These are phyloP conservation scores for Curvularia sp. DNA, from an alignment of 2,329 filamentous ascomycete species.

Conservation along the genomic window DNA sequence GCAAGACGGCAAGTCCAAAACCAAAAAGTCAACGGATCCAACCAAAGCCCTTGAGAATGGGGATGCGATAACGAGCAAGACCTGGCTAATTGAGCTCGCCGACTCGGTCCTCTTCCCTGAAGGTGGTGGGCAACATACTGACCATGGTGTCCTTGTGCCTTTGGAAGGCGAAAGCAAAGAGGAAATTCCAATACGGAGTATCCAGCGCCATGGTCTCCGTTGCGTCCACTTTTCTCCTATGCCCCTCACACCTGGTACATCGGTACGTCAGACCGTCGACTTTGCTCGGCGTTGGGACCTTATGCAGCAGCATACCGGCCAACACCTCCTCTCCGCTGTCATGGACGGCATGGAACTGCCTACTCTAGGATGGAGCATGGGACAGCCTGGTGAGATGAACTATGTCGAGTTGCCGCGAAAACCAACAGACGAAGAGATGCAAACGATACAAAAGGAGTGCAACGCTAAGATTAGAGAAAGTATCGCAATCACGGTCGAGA, in stretches of 20 bases:
- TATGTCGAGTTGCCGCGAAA: slow-evolving; percentile 44
- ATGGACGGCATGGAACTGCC: slow-evolving; percentile 43
- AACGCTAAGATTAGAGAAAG: slow-evolving; percentile 40
- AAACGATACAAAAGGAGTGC: slow-evolving; percentile 37
- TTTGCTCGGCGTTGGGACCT: slow-evolving; percentile 44
- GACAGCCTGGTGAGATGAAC: slow-evolving; percentile 44
- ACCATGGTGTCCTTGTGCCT: slow-evolving; percentile 40
- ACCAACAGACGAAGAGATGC: slow-evolving; percentile 36
- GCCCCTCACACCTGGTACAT: slow-evolving; percentile 79
- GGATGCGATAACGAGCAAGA: slow-evolving; percentile 21
- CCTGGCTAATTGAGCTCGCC: slow-evolving; percentile 42
- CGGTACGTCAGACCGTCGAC: slow-evolving; percentile 39
- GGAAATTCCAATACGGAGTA: slow-evolving; percentile 38
- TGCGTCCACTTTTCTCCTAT: slow-evolving; percentile 80
- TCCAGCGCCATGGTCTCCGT: slow-evolving; percentile 61
- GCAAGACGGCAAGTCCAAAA: slow-evolving; percentile 33
- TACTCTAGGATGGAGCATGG: slow-evolving; percentile 46
- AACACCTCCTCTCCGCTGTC: slow-evolving; percentile 45
- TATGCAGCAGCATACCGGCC: slow-evolving; percentile 49
- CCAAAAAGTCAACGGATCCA: slow-evolving; percentile 38
- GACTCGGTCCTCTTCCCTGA: slow-evolving; percentile 47
- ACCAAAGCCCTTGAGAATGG: slow-evolving; percentile 25
- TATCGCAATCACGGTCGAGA: slow-evolving; percentile 42
- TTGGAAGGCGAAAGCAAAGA: slow-evolving; percentile 22
- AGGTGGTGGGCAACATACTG: slow-evolving; percentile 45